Evolutionary conservation across 1,139 yeast genomes (phyloP).

Genomic region (Geotrichum macrosporum): DNA sequence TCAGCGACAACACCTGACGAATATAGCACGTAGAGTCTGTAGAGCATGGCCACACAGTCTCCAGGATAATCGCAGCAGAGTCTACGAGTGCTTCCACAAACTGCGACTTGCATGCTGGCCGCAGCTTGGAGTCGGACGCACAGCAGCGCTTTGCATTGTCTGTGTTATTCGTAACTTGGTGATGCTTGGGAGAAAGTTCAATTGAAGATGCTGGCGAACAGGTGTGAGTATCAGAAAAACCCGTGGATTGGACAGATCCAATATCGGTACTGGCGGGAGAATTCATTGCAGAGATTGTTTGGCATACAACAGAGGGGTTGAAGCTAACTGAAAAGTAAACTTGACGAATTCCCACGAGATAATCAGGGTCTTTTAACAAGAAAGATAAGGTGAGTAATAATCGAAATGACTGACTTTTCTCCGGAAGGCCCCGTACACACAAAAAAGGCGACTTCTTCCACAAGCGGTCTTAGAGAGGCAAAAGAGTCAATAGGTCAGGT

Average conservation of each 20-base stretch:
- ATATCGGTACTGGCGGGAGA: slow-evolving; percentile 14
- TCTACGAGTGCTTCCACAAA: slow-evolving; percentile 37
- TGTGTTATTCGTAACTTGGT: no score
- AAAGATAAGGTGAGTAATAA: no score
- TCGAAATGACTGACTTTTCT: no score
- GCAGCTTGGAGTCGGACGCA: slow-evolving; percentile 6
- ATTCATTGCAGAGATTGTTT: slow-evolving; percentile 3
- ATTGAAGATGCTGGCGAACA: slow-evolving; percentile 14
- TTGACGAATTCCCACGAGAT: no score
- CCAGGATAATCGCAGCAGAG: slow-evolving; percentile 37
- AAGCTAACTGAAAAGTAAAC: slow-evolving; percentile 1
- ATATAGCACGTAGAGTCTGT: slow-evolving; percentile 22
- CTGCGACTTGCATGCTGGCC: slow-evolving; percentile 19
- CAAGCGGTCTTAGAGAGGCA: no score
- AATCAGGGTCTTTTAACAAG: no score
- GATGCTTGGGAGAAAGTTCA: slow-evolving; percentile 2
- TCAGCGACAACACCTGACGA: slow-evolving; percentile 34
- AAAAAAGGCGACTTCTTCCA: no score
- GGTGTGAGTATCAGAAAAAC: slow-evolving; percentile 9
- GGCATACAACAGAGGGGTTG: background rate
- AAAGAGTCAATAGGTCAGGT: no score
- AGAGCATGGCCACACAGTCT: slow-evolving; percentile 37
- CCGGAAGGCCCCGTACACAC: no score
- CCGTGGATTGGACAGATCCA: slow-evolving; percentile 12
- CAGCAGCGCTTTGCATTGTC: background rate